These are phyloP conservation scores for Nemania serpens DNA, from an alignment of 2,329 filamentous ascomycete genomes.

Conservation along the genomic window DNA sequence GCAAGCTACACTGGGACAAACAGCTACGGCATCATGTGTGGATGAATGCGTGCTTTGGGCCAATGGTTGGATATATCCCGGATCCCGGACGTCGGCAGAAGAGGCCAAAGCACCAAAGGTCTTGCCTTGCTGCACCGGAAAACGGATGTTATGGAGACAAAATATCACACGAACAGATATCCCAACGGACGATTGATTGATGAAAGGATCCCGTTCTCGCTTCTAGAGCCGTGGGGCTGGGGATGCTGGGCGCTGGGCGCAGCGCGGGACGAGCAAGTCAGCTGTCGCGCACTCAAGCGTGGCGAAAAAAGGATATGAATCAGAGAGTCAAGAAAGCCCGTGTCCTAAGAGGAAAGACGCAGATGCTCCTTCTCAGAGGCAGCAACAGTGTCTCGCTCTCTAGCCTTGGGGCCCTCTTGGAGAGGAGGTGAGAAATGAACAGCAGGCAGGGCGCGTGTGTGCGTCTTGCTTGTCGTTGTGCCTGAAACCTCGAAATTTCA, in stretches of 20 bases:
- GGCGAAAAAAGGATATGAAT: slow-evolving; percentile 18
- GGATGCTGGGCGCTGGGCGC: slow-evolving; percentile 10
- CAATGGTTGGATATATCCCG: slow-evolving; percentile 26
- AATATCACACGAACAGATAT: slow-evolving; percentile 29
- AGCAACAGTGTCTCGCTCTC: slow-evolving; percentile 11
- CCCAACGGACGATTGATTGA: slow-evolving; percentile 14
- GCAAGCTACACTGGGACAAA: slow-evolving; percentile 33
- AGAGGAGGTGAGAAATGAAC: slow-evolving; percentile 6
- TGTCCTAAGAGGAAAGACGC: slow-evolving; percentile 7
- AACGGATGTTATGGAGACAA: slow-evolving; percentile 20
- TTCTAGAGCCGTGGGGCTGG: slow-evolving; percentile 4
- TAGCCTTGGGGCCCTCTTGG: slow-evolving; percentile 8
- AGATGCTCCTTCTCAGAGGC: slow-evolving; percentile 7
- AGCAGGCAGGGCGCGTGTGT: slow-evolving; percentile 12
- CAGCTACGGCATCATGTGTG: slow-evolving; percentile 36
- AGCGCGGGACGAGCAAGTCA: slow-evolving; percentile 2
- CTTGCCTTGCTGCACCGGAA: slow-evolving; percentile 26
- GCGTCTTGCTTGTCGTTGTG: slow-evolving; percentile 22
- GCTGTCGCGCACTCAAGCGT: slow-evolving; percentile 22
- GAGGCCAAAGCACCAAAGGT: slow-evolving; percentile 26
- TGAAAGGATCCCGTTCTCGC: slow-evolving; percentile 3
- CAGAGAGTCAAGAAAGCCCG: slow-evolving; percentile 13
- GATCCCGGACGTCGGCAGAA: slow-evolving; percentile 9
- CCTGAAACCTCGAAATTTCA: slow-evolving; percentile 11
- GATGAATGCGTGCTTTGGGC: slow-evolving; percentile 32